Conservation (phyloP, 768 basidiomycete species). For the Boletus subcaerulescens region DNA sequence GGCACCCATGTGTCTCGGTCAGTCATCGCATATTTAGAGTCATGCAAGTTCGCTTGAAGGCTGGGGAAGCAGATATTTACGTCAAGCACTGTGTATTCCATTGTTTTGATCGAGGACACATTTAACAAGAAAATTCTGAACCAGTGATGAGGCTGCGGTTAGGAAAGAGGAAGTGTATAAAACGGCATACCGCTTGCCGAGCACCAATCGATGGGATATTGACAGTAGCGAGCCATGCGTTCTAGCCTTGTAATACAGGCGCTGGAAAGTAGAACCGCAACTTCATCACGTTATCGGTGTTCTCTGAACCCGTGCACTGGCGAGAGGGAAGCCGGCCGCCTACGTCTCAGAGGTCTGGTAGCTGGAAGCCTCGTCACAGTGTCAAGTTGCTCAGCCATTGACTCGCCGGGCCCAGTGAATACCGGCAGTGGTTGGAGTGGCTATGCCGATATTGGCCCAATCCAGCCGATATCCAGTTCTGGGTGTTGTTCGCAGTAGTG, state of each 20-base stretch:
- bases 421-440: slow-evolving; percentile 5
- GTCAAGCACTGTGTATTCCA: neutral
- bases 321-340: too few relatives aligned
- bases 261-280: neutral
- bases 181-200: neutral
- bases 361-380: too few relatives aligned
- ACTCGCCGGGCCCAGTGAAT: too few relatives aligned
- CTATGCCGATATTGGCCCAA: slow-evolving; percentile 21
- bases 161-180: neutral
- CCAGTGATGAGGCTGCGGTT: neutral
- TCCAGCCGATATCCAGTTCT: slow-evolving; percentile 12
- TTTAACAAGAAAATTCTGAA: neutral
- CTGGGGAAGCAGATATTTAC: neutral
- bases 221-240: too few relatives aligned
- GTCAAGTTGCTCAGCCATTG: too few relatives aligned
- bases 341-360: too few relatives aligned
- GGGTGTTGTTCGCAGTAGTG: neutral
- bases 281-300: neutral
- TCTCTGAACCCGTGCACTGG: neutral
- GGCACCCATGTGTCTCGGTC: too few relatives aligned
- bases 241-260: too few relatives aligned
- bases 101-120: neutral
- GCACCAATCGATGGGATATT: neutral
- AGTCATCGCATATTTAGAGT: neutral
- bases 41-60: neutral